phyloP scores from a whole-genome alignment of 768 basidiomycete genomes.

The Lactifluus pinguis region DNA sequence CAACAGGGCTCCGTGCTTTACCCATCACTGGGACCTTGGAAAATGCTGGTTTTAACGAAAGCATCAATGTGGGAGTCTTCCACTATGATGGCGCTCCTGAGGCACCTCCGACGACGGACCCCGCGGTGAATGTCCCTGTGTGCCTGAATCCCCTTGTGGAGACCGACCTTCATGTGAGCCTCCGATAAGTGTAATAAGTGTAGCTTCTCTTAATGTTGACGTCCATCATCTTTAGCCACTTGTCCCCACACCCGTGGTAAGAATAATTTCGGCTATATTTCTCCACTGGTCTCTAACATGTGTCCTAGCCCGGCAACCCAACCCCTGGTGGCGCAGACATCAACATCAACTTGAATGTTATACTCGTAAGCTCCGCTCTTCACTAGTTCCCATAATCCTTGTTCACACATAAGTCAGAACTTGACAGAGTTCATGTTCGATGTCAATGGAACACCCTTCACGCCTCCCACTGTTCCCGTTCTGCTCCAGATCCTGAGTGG shows the following conservation, averaged over 20 bases:
- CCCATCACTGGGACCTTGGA: constrained; percentile 22
- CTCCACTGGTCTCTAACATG: background rate
- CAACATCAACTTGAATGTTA: constrained; percentile 16
- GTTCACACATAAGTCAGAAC: background rate
- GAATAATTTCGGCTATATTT: background rate
- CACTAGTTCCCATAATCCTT: background rate
- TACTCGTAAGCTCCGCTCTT: constrained; percentile 10
- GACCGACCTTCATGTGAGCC: constrained; percentile 15
- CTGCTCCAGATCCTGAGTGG: constrained; percentile 45
- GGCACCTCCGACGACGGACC: constrained; percentile 25
- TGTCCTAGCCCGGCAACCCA: constrained; percentile 20
- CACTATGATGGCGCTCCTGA: constrained; percentile 30
- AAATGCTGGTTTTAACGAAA: constrained; percentile 12
- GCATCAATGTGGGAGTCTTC: constrained; percentile 32
- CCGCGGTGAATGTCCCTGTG: background rate
- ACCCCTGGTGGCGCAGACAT: constrained; percentile 21
- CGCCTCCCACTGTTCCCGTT: constrained; percentile 4
- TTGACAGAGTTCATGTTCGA: background rate
- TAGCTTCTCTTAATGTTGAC: background rate
- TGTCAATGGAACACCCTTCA: background rate
- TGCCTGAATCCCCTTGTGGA: constrained; percentile 14
- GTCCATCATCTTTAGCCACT: constrained; percentile 9
- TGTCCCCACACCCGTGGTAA: constrained; percentile 7
- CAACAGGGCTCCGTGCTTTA: constrained; percentile 21
- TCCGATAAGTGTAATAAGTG: background rate